Evolutionary conservation across 228 moss, liverwort and hornwort genomes (phyloP).

Genomic region (Sphagnum fallax): DNA sequence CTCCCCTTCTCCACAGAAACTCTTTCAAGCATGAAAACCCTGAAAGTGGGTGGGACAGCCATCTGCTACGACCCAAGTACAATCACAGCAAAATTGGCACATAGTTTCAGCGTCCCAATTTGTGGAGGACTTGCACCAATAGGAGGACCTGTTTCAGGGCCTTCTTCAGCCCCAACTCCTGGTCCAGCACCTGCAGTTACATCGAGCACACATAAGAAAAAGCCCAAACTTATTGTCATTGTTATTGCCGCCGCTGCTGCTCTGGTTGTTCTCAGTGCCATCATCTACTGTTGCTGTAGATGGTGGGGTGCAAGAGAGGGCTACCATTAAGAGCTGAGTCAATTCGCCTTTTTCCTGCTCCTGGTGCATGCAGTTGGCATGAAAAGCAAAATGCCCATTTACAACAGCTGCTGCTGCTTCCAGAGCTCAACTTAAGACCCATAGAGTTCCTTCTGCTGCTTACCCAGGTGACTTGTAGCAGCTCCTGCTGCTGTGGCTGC

Average conservation of each 20-base stretch:
- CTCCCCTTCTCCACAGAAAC: slow-evolving; percentile 21
- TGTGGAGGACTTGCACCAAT: slow-evolving; percentile 2
- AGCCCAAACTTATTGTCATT: background rate
- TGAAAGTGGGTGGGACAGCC: slow-evolving; percentile 12
- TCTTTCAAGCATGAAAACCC: slow-evolving; percentile 23
- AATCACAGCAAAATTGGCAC: slow-evolving; percentile 16
- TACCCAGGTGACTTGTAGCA: no score
- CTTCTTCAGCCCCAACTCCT: background rate
- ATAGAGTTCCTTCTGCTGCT: no score
- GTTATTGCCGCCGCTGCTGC: background rate
- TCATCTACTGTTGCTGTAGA: background rate
- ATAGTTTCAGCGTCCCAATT: slow-evolving; percentile 11
- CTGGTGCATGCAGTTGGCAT: no score
- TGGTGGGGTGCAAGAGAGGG: background rate
- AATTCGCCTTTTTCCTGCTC: no score
- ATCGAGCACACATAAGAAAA: background rate
- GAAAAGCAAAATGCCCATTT: no score
- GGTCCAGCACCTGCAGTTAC: background rate
- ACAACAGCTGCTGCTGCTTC: no score
- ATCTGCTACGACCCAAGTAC: slow-evolving; percentile 31
- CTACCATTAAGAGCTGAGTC: no score
- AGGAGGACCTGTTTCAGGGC: background rate
- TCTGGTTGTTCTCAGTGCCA: background rate
- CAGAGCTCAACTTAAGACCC: no score
- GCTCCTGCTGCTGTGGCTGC: no score